phyloP scores from a whole-genome alignment of 371 early-diverging fungal genomes.

The Smittium culicis region DNA sequence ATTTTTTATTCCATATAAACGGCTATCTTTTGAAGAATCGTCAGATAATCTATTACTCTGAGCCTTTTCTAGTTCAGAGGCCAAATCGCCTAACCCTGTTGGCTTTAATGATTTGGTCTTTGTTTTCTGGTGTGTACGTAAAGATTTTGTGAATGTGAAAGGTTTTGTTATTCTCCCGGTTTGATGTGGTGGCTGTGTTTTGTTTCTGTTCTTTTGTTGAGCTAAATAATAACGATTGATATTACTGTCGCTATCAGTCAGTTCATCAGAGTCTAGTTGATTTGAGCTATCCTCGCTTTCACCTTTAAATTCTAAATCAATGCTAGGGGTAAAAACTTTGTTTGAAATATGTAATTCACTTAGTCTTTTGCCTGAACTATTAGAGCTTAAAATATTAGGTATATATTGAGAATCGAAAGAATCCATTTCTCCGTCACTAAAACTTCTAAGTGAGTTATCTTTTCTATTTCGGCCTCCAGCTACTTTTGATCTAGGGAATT shows the following conservation, averaged over 20 bases:
- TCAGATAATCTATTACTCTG: no score
- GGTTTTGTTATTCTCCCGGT: neutral
- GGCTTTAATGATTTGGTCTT: neutral
- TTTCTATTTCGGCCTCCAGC: neutral
- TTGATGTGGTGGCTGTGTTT: no score
- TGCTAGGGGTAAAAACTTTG: neutral
- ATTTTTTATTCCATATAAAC: no score
- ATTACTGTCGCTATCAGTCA: neutral
- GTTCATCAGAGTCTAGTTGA: neutral
- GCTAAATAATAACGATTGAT: slow-evolving; percentile 4
- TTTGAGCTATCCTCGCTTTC: neutral
- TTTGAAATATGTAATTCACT: neutral
- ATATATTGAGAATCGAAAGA: neutral
- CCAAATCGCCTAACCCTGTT: slow-evolving; percentile 1
- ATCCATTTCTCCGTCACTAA: neutral
- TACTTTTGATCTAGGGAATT: neutral
- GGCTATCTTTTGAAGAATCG: no score
- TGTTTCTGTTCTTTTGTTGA: neutral
- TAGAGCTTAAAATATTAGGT: neutral
- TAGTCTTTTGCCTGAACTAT: neutral
- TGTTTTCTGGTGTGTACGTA: neutral
- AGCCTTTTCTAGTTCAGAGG: slow-evolving; percentile 2
- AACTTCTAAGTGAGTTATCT: neutral
- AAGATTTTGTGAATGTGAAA: neutral
- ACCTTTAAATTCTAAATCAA: neutral